Evolutionary conservation across 2,329 filamentous ascomycete genomes (phyloP).

Genomic region (Colletotrichum lentis): DNA sequence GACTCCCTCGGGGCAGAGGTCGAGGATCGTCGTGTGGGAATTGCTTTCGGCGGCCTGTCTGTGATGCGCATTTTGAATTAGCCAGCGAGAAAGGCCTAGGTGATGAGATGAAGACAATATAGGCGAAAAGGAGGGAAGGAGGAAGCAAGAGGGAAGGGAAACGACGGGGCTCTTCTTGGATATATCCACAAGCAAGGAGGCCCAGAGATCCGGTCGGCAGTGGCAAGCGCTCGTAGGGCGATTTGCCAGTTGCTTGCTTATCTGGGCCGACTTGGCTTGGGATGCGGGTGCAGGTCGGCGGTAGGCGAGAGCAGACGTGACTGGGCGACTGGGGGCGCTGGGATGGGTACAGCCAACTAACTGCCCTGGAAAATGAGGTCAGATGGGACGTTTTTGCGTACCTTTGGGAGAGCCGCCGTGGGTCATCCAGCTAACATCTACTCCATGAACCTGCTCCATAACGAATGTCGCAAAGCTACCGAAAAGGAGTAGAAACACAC

Average conservation of each 20-base stretch:
- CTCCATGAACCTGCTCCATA: slow-evolving; percentile 83
- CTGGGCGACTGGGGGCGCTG: slow-evolving; percentile 20
- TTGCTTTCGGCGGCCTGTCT: slow-evolving; percentile 33
- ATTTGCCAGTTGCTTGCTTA: slow-evolving; percentile 32
- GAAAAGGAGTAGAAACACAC: not conserved
- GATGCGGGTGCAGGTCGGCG: slow-evolving; percentile 18
- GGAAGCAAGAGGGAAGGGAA: slow-evolving; percentile 5
- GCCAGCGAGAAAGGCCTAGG: not conserved
- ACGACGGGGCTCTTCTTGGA: slow-evolving; percentile 24
- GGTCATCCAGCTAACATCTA: slow-evolving; percentile 90
- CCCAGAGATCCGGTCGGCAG: slow-evolving; percentile 19
- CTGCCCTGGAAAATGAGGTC: slow-evolving; percentile 34
- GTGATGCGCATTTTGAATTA: slow-evolving; percentile 34
- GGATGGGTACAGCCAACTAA: slow-evolving; percentile 15
- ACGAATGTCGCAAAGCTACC: slow-evolving; percentile 43
- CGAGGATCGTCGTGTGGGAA: slow-evolving; percentile 25
- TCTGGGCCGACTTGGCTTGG: slow-evolving; percentile 32
- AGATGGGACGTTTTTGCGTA: slow-evolving; percentile 52
- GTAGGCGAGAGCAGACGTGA: slow-evolving; percentile 20
- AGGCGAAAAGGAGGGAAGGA: not conserved
- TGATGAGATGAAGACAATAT: not conserved
- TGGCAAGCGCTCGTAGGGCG: slow-evolving; percentile 27
- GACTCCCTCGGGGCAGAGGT: slow-evolving; percentile 26
- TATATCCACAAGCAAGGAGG: slow-evolving; percentile 22
- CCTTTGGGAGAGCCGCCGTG: slow-evolving; percentile 85